phyloP scores from a whole-genome alignment of 192 early-diverging fungal genomes.

The Backusella westeae region DNA sequence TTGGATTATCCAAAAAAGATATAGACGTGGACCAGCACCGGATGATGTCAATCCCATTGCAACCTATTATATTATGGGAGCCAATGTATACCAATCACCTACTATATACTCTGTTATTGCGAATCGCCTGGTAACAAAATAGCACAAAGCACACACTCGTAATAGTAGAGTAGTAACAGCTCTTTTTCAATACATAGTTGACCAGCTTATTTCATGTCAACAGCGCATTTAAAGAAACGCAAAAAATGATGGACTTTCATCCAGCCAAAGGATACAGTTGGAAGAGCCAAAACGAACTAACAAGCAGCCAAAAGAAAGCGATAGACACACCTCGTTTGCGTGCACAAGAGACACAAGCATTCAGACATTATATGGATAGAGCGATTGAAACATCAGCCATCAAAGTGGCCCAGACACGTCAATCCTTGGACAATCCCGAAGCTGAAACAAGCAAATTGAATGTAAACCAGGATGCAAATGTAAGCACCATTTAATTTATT shows the following conservation, averaged over 20 bases:
- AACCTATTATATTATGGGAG: conserved; percentile 68
- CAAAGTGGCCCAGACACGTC: conserved; percentile 14
- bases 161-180: background rate
- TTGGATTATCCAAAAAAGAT: conserved; percentile 72
- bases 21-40: conserved; percentile 47
- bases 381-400: conserved; percentile 33
- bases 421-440: conserved; percentile 17
- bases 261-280: conserved; percentile 59
- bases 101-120: conserved; percentile 67
- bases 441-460: conserved; percentile 7
- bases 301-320: background rate
- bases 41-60: conserved; percentile 56
- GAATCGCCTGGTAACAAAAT: conserved; percentile 56
- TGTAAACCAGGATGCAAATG: background rate
- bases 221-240: conserved; percentile 55
- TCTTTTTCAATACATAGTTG: conserved; percentile 30
- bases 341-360: conserved; percentile 33
- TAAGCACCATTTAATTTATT: background rate
- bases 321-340: conserved; percentile 5
- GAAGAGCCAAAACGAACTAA: conserved; percentile 28
- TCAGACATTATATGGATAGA: conserved; percentile 28
- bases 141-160: background rate
- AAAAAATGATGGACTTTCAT: conserved; percentile 52
- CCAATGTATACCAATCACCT: conserved; percentile 74
- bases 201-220: conserved; percentile 51